Evolutionary conservation across 129 eudicot genomes (phyloP), one percentile per base, ranked within the genome.

Genomic region (Helianthus tuberosus): DNA sequence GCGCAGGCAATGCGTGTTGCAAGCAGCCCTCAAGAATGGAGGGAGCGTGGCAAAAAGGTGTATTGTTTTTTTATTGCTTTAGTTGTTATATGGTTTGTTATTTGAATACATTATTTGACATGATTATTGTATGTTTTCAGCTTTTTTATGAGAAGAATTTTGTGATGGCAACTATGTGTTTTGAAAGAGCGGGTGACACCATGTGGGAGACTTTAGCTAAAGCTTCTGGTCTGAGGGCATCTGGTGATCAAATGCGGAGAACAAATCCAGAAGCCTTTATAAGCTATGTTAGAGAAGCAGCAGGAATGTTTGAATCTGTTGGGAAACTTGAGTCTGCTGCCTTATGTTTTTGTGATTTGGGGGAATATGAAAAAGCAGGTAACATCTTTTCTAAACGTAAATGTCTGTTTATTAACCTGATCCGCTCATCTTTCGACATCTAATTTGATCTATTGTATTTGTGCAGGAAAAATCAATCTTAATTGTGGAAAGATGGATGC

Each of bases 121-220:
- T 32, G 5, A 39, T 11, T 10, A 4, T 16, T 38, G 2, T 51
- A 13, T 68, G 38, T 66, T 32, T 84, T 55, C 86, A 92, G 97
- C 87, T 92, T 5, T 88, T 67, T 39, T 75, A 76, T 69, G 97
- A 87, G 81, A 58, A 72, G 5, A 92, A 89, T 46, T 92, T 76
- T 73, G 93, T 83, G 79, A 86, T 92, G 93, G 97, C 97, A 48
- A 81, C 84, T 2, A 77, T 92, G 96, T 92, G 97, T 75, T 92
- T 92, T 41, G 96, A 92, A 69, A 84, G 87, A 72, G 93, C 96
- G 0, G 91, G 96, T 32, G 97, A 92, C 16, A 74, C 5, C 38
- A 73, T 52, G 36, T 89, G 96, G 96, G 96, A 83, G 68, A 86
- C 75, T 58, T 68, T 80, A 72, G 88, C 96, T 2, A 92, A 79